Evolutionary conservation across 768 basidiomycete genomes (phyloP), one percentile per base, ranked within the genome.

Genomic region (Leccinum obscurum): DNA sequence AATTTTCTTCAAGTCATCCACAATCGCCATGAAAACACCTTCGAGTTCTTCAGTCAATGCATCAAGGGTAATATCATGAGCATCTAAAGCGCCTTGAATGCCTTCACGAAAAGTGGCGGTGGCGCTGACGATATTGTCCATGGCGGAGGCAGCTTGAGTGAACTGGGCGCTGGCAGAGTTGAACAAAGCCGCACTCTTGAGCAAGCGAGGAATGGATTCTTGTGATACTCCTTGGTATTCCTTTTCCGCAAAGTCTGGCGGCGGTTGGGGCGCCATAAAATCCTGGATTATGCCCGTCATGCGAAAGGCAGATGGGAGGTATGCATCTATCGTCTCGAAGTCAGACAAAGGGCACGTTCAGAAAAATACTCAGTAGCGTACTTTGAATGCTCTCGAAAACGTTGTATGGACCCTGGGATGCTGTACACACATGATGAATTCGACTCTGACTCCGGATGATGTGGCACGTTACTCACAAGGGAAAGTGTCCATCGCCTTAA

Each of bases 171-270:
- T 7, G 44, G 61, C 26, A 8, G 66, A 62, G 28, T 53, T 14
- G 55, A 58, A 65, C 35, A 39, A 0, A 4, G 32, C 55, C 1
- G 57, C 67, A 3, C 9, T 44, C 4, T 4, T 10, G 2, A 68
- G 67, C 22, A 68, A 10, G 13, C 44, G 37, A 5, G 49, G 54
- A 41, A 63, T 44, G 51, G 59, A 56, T 1, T 53, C 46, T 8
- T 54, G 61, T 5, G 68, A 17, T 17, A 1, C 22, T 4, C 52
- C 7, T 49, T 61, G 57, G 6, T 52, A 55, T 46, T 56, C 10
- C 20, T 55, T 57, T 7, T 68, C 64, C 67, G 53, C 63, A 56
- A 61, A 63, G 37, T 66, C 52, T 4, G 57, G 17, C 1, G 66
- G 54, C 7, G 35, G 8, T 15, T 54, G 4, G 15, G 61, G 20